A percentile compares a stretch with the other conserved stretches of the same genome.
Conservation (phyloP, 306 rosid genomes). For the Parietaria judaica region DNA sequence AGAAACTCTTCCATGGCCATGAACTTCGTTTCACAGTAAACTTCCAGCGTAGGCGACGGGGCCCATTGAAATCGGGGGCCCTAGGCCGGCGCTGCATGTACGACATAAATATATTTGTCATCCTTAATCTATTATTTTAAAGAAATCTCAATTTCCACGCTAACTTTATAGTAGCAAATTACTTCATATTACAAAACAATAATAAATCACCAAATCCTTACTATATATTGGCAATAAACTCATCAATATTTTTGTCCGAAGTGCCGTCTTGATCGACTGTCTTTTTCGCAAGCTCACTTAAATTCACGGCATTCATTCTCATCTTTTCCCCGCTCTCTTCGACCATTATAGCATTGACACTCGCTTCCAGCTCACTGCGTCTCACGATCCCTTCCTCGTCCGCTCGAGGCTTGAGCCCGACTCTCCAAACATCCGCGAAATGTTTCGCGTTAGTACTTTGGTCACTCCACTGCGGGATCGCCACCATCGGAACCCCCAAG, state of each 20-base stretch:
- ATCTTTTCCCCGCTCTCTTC: conserved; percentile 2
- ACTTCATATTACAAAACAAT: too few relatives aligned
- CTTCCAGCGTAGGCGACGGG: too few relatives aligned
- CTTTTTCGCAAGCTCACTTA: conserved; percentile 1
- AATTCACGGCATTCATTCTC: conserved; percentile 3
- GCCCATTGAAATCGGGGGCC: too few relatives aligned
- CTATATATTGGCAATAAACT: not conserved
- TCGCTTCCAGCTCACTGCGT: not conserved
- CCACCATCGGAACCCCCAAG: conserved; percentile 16
- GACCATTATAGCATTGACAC: conserved; percentile 7
- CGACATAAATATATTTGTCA: too few relatives aligned
- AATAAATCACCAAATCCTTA: too few relatives aligned
- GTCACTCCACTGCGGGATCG: conserved; percentile 17
- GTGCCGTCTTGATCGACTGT: conserved; percentile 9
- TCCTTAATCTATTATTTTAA: too few relatives aligned
- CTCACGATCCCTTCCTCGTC: conserved; percentile 10
- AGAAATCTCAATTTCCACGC: too few relatives aligned
- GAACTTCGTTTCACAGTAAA: too few relatives aligned
- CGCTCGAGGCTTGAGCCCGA: conserved; percentile 8
- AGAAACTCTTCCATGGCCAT: too few relatives aligned
- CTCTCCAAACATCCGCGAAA: conserved; percentile 15
- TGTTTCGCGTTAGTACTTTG: conserved; percentile 14
- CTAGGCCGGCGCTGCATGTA: too few relatives aligned
- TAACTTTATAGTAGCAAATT: too few relatives aligned
- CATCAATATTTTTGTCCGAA: conserved; percentile 12